phyloP scores from a whole-genome alignment of 192 early-diverging fungal genomes.

The Obelidium mucronatum region DNA sequence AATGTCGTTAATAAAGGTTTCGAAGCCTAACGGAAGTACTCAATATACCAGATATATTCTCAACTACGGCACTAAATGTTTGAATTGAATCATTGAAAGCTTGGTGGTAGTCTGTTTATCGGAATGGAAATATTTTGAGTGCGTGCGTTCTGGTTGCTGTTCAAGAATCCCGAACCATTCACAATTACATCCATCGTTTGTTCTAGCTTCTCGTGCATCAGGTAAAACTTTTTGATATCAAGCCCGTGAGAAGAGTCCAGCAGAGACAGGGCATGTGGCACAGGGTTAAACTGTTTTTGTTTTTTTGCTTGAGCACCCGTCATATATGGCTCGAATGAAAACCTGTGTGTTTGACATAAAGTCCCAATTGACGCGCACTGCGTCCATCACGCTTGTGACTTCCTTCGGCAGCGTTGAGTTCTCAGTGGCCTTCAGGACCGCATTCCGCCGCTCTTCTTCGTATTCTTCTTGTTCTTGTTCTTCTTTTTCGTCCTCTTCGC shows the following conservation, averaged over 20 bases:
- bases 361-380: slow-evolving; percentile 55
- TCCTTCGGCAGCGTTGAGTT: slow-evolving; percentile 42
- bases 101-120: slow-evolving; percentile 68
- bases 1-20: too few relatives aligned
- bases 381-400: slow-evolving; percentile 52
- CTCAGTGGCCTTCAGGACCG: neutral
- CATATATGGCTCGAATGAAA: too few relatives aligned
- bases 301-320: too few relatives aligned
- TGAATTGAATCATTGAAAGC: slow-evolving; percentile 67
- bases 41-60: slow-evolving; percentile 56
- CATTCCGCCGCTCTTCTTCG: neutral
- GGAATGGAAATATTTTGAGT: too few relatives aligned
- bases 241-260: slow-evolving; percentile 60
- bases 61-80: slow-evolving; percentile 63
- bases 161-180: slow-evolving; percentile 49
- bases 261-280: slow-evolving; percentile 60
- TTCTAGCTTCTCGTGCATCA: slow-evolving; percentile 53
- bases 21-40: too few relatives aligned
- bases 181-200: slow-evolving; percentile 66
- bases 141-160: neutral
- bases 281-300: slow-evolving; percentile 64
- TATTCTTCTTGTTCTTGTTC: neutral
- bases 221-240: slow-evolving; percentile 55
- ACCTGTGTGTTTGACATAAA: slow-evolving; percentile 62
- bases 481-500: neutral